Base-by-base conservation (phyloP, 352 stramenopile genomes). In the Phytophthora boehmeriae region DNA sequence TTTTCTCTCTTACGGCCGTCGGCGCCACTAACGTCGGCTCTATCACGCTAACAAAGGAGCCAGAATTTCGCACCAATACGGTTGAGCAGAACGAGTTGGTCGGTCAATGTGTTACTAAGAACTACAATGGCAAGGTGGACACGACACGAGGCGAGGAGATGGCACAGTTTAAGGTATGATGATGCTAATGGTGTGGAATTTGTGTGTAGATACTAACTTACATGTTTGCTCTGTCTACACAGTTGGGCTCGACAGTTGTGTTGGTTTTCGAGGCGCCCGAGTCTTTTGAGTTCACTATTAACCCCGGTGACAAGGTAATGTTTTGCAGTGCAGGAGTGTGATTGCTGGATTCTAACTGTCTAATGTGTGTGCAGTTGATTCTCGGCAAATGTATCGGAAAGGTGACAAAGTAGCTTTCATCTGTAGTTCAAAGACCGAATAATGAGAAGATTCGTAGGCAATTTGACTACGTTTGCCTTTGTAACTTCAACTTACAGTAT, bases 21-120 rank as follows among this genome's bases (percentile, higher is more conserved):
- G 88, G 88, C 16, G 88, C 88, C n/a, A 90, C 86, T 10, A 96
- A 96, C 45, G 88, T 96, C 5, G 88, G 88, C n/a, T 95, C 86
- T 9, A 95, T 96, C 68, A 73, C 73, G 10, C 54, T 96, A 14
- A 70, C 71, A 23, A 80, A 84, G 25, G 87, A 96, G 52, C 81
- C 82, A 1, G 75, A 89, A 17, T 80, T 92, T 35, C 65, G 65
- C 41, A 86, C 79, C 0, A 94, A 94, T 50, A 83, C 74, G 27
- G 70, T 68, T 46, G 70, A 61, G 3, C 84, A 93, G 54, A 80
- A 92, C 38, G 3, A 42, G 38, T 59, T 83, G 16, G 70, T 86
- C 13, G 80, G 80, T 38, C 66, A 83, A 50, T 90, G 76, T 44
- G 56, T 88, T 48, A 69, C 62, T 8, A 82, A 87, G 49, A 59